phyloP scores from a whole-genome alignment of 2,329 filamentous ascomycete species.

The Sporothrix sp. region DNA sequence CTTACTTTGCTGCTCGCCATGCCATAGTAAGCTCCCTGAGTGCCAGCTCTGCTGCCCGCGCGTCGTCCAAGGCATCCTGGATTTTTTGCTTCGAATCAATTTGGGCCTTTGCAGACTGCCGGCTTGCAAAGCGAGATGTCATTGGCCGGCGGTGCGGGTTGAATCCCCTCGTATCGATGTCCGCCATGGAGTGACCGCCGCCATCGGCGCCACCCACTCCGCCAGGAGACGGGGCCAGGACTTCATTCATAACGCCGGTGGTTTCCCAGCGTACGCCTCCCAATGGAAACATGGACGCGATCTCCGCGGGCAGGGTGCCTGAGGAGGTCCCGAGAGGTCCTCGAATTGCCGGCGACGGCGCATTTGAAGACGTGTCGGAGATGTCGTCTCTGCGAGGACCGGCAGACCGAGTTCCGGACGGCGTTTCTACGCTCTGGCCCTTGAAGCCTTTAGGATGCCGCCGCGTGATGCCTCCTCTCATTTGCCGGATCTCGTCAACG shows the following conservation, averaged over 20 bases:
- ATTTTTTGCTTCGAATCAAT: slow-evolving; percentile 54
- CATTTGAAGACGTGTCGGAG: slow-evolving; percentile 26
- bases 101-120: slow-evolving; percentile 47
- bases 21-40: slow-evolving; percentile 73
- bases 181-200: slow-evolving; percentile 1
- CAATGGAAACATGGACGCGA: slow-evolving; percentile 34
- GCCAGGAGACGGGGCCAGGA: slow-evolving; percentile 43
- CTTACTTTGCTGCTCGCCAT: slow-evolving; percentile 73
- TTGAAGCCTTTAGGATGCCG: slow-evolving; percentile 63
- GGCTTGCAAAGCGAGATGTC: slow-evolving; percentile 36
- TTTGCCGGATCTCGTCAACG: slow-evolving; percentile 76
- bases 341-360: slow-evolving; percentile 29
- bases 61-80: slow-evolving; percentile 66
- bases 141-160: slow-evolving; percentile 29
- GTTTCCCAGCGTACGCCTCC: slow-evolving; percentile 60
- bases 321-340: slow-evolving; percentile 35
- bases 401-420: slow-evolving; percentile 40
- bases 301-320: slow-evolving; percentile 37
- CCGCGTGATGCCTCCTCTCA: slow-evolving; percentile 77
- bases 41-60: slow-evolving; percentile 73
- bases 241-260: slow-evolving; percentile 69
- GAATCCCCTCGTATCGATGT: slow-evolving; percentile 16
- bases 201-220: slow-evolving; percentile 27
- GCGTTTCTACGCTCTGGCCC: slow-evolving; percentile 53
- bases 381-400: slow-evolving; percentile 31